Percentiles rank a stretch among this genome's conserved stretches.
Conservation (phyloP, 2,329 filamentous ascomycete species). For the Sporothrix variecibatus region DNA sequence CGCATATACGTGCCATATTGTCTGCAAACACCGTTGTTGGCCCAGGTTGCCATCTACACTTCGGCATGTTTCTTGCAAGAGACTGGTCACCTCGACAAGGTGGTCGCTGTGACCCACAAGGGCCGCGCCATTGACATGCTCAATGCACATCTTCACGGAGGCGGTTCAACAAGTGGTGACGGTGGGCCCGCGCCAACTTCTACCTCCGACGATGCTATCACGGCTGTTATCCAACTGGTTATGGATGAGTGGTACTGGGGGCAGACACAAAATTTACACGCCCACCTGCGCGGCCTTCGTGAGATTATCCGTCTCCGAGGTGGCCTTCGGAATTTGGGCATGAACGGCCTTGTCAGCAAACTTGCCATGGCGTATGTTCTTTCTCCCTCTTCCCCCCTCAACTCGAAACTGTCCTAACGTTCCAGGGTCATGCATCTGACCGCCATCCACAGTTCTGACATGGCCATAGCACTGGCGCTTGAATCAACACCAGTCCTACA, state of each 20-base stretch:
- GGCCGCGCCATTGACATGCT: constrained; percentile 48
- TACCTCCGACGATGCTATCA: constrained; percentile 50
- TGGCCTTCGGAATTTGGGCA: constrained; percentile 48
- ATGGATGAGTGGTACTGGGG: constrained; percentile 59
- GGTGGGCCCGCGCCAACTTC: constrained; percentile 30
- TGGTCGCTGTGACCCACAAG: constrained; percentile 47
- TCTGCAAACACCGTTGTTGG: constrained; percentile 52
- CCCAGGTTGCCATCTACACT: constrained; percentile 53
- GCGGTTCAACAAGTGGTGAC: constrained; percentile 1
- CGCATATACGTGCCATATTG: constrained; percentile 51
- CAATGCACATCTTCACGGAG: constrained; percentile 48
- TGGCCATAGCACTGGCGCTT: constrained; percentile 51
- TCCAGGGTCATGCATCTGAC: constrained; percentile 27
- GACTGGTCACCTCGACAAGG: constrained; percentile 49
- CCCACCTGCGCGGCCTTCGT: constrained; percentile 50
- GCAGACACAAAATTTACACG: constrained; percentile 46
- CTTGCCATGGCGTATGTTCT: constrained; percentile 51
- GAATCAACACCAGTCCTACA: constrained; percentile 48
- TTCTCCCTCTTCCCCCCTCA: not conserved
- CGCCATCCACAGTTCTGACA: constrained; percentile 44
- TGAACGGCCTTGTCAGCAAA: constrained; percentile 51
- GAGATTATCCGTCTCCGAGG: constrained; percentile 52
- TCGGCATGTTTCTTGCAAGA: constrained; percentile 55
- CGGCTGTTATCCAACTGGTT: constrained; percentile 52
- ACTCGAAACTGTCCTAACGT: not conserved